Evolutionary conservation across 2,329 filamentous ascomycete genomes (phyloP).

Genomic region (Ceratocystis destructans): DNA sequence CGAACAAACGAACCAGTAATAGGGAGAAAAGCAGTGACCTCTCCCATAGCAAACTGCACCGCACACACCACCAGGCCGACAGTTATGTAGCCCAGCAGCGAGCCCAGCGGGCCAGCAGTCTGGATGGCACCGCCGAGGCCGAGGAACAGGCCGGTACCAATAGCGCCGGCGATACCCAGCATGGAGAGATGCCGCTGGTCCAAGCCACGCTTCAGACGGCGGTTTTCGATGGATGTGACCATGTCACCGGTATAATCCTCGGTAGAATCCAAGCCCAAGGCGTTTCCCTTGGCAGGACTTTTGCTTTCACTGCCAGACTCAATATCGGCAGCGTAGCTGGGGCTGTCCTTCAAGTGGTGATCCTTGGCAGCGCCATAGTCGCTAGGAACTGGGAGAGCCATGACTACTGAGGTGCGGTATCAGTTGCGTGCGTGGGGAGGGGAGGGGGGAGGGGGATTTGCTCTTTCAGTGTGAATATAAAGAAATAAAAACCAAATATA

Average conservation of each 20-base stretch:
- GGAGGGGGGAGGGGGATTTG: not conserved
- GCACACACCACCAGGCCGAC: constrained; percentile 43
- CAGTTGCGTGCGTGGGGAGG: not conserved
- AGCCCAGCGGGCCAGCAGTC: constrained; percentile 36
- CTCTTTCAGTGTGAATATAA: not conserved
- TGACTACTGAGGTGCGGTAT: not conserved
- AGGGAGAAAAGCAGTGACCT: constrained; percentile 46
- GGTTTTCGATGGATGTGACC: constrained; percentile 36
- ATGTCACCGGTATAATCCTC: constrained; percentile 30
- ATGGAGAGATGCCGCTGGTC: constrained; percentile 42
- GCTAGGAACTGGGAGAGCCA: not conserved
- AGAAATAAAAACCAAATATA: not conserved
- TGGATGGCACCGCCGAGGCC: constrained; percentile 41
- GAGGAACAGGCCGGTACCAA: constrained; percentile 48
- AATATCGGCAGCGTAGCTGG: constrained; percentile 4
- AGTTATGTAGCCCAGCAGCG: constrained; percentile 40
- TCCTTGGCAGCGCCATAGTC: constrained; percentile 6
- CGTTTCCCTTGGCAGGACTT: not conserved
- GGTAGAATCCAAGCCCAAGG: constrained; percentile 11
- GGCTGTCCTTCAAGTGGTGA: not conserved
- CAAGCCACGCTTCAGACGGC: constrained; percentile 35
- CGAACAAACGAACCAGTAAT: constrained; percentile 50
- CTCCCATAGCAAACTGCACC: constrained; percentile 46
- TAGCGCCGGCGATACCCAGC: constrained; percentile 48
- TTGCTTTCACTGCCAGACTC: constrained; percentile 8